Base-by-base conservation (phyloP, 139 green algal species). In the Parachlorella kessleri region DNA sequence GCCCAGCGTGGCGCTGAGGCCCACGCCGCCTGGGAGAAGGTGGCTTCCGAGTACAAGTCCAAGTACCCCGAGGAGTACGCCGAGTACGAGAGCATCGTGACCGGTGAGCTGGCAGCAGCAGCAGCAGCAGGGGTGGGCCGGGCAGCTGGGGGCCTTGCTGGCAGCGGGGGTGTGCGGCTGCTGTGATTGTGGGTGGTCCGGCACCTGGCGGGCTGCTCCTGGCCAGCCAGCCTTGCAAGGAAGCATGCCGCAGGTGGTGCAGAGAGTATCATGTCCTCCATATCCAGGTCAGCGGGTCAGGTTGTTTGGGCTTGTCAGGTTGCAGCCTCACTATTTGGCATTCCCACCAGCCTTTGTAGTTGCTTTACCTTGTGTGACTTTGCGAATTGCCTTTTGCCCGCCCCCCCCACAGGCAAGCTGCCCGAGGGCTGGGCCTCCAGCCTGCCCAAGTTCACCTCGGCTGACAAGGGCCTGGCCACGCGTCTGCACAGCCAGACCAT, bases 401-500 rank as follows among this genome's bases (percentile, higher is more conserved):
- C 48, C 10, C 48, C 10, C 42, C 21, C 70, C 21, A 48, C 37
- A 48, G 82, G 84, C 77, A 91, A 98, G 88, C 89, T 98, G 55
- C 96, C 96, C 66, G 91, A 72, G 6, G 88, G 87, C 77, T 98
- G 96, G 96, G 93, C 89, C 48, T 80, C 92, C 6, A 86, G 87
- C 35, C 93, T 99, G 84, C 97, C 97, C 72, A 92, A 66, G 70
- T 95, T 94, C 92, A 98, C 92, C 36, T 82, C 92, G n/a, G 94
- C 97, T 87, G 94, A 97, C 92, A 97, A 98, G 89, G 87, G 76
- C 66, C 88, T 98, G 76, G 95, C 97, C 76, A 99, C 97, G 71
- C 95, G 97, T 82, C 95, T 97, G 87, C 91, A 98, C 89, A 96
- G 89, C 82, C 93, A 97, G 93, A 97, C 91, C 78, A 97, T 97